These are phyloP conservation scores for Piromyces finnis DNA, from an alignment of 192 early-diverging fungal species.

Conservation along the genomic window DNA sequence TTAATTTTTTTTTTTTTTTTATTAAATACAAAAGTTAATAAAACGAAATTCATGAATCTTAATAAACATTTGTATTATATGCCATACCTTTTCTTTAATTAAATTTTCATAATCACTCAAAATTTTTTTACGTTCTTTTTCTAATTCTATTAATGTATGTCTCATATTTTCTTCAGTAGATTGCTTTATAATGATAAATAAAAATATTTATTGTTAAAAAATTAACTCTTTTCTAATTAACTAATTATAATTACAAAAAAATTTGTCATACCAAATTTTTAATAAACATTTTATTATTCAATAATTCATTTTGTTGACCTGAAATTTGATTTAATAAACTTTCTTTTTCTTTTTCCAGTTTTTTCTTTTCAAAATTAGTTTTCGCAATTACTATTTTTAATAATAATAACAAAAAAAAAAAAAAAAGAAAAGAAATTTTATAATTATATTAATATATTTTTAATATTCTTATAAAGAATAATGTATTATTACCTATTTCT, in stretches of 20 bases:
- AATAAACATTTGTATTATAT: no score
- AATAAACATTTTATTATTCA: not conserved
- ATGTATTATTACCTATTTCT: slow-evolving; percentile 20
- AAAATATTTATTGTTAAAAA: no score
- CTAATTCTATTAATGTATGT: slow-evolving; percentile 29
- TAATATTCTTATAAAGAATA: no score
- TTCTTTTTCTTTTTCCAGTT: slow-evolving; percentile 46
- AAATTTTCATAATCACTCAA: slow-evolving; percentile 39
- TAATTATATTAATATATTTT: no score
- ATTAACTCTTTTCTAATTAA: no score
- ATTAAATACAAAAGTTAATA: no score
- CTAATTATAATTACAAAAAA: no score
- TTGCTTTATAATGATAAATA: not conserved
- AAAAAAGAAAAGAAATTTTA: no score
- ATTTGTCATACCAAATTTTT: not conserved
- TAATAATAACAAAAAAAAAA: no score
- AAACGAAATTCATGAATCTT: no score
- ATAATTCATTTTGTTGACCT: slow-evolving; percentile 23
- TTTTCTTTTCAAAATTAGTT: slow-evolving; percentile 33
- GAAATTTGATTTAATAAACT: slow-evolving; percentile 22
- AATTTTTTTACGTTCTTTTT: slow-evolving; percentile 23
- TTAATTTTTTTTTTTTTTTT: no score
- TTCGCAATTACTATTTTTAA: slow-evolving; percentile 22
- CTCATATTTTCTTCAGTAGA: slow-evolving; percentile 31
- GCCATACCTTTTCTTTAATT: slow-evolving; percentile 31